Evolutionary conservation across 108 stramenopile species (phyloP).

Genomic region (Cyclotella atomus): DNA sequence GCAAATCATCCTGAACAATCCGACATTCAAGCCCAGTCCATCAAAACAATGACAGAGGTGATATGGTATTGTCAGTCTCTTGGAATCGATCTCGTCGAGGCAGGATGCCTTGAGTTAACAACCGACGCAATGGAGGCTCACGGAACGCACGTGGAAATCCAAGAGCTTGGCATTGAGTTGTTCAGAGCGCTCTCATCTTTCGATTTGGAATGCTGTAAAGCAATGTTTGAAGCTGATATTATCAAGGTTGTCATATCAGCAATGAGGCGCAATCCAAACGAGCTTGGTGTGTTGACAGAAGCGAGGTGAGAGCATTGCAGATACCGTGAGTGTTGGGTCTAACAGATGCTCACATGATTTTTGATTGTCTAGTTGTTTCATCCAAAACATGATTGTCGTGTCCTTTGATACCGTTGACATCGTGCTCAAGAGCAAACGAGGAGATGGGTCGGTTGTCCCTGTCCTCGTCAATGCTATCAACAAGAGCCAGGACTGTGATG

Average conservation of each 20-base stretch:
- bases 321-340: no score
- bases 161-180: slow-evolving; percentile 13
- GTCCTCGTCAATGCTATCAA: slow-evolving; percentile 10
- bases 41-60: slow-evolving; percentile 28
- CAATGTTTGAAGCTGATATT: slow-evolving; percentile 23
- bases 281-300: slow-evolving; percentile 17
- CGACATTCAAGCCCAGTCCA: slow-evolving; percentile 26
- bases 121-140: slow-evolving; percentile 29
- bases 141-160: slow-evolving; percentile 13
- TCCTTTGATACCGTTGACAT: slow-evolving; percentile 11
- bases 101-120: slow-evolving; percentile 25
- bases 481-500: background rate
- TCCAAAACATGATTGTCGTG: slow-evolving; percentile 41
- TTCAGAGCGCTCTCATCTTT: slow-evolving; percentile 32
- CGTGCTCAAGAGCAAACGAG: slow-evolving; percentile 9
- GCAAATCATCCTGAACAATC: slow-evolving; percentile 4
- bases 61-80: slow-evolving; percentile 20
- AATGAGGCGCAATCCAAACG: slow-evolving; percentile 22
- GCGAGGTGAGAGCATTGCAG: slow-evolving; percentile 25
- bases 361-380: slow-evolving; percentile 9
- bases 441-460: slow-evolving; percentile 15
- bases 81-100: background rate
- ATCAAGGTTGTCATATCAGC: slow-evolving; percentile 19
- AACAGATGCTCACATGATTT: no score
- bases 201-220: slow-evolving; percentile 26